Base-by-base conservation (phyloP, 2,329 filamentous ascomycete species). In the Eutypella sp. region DNA sequence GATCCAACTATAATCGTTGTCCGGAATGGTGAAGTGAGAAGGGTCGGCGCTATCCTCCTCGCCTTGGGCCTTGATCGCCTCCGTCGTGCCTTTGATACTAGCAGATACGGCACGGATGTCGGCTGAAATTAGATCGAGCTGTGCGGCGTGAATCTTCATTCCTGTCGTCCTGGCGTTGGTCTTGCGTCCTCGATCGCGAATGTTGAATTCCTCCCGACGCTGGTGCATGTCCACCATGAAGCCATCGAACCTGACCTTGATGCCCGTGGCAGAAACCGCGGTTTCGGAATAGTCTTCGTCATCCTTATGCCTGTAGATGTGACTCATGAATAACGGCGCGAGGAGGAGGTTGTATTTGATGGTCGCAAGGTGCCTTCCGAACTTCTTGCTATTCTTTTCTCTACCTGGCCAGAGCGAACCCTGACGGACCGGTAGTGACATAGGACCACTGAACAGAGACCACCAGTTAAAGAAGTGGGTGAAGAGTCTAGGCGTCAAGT, bases 391-490 rank as follows among this genome's bases (percentile, higher is more conserved):
- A 39, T 89, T 93, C 73, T 96, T 96, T 57, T 96, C 93, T 20
- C 90, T 79, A 0, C 89, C 90, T 5, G 91, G 92, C 83, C 91
- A 99, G 3, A 99, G 76, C 40, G 80, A 78, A 15, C 93, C 93
- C 70, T 99, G 95, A 1, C 93, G 88, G 47, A 99, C 86, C 10
- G 93, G 95, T 23, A 99, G 75, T 10, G 92, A 95, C 84, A 97
- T 90, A 8, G 92, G 87, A 1, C 92, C 91, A 8, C 90, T 90
- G 67, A 99, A 99, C 55, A 97, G 82, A 1, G 87, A 92, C 90
- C 91, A 97, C 93, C 93, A 99, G 47, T 84, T 83, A 70, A 91
- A 97, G 73, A 99, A 99, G 64, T 99, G 93, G 0, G 92, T 96
- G 65, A 99, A 99, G 72, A 99, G 96, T 8, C 91, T 84, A 5